These are phyloP conservation scores for Aspergillus sclerotiicarbonarius DNA, from an alignment of 495 filamentous ascomycete genomes.

Conservation along the genomic window DNA sequence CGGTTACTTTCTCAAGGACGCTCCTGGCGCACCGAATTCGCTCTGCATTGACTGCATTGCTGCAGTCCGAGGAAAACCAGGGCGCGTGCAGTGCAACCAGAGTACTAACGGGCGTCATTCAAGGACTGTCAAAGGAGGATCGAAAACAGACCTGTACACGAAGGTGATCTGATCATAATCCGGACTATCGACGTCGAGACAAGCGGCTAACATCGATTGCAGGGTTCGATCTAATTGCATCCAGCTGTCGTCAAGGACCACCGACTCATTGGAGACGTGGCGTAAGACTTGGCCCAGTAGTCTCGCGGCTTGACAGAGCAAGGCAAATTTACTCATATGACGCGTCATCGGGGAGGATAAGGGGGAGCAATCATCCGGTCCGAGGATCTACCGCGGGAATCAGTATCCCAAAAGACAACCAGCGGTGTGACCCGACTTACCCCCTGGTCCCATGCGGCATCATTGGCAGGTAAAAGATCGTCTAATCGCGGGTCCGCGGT, in stretches of 20 bases:
- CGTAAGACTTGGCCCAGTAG: slow-evolving; percentile 41
- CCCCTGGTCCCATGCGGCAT: not conserved
- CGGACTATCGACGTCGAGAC: slow-evolving; percentile 26
- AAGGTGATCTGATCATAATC: slow-evolving; percentile 24
- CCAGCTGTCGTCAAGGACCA: slow-evolving; percentile 15
- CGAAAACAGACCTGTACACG: slow-evolving; percentile 21
- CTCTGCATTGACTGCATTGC: slow-evolving; percentile 7
- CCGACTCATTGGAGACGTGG: slow-evolving; percentile 19
- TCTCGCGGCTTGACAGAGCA: slow-evolving; percentile 41
- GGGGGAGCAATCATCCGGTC: not conserved
- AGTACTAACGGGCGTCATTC: slow-evolving; percentile 8
- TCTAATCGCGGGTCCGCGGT: slow-evolving; percentile 40
- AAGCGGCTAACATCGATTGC: slow-evolving; percentile 28
- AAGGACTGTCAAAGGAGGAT: not conserved
- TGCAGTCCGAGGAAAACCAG: slow-evolving; percentile 10
- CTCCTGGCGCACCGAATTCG: slow-evolving; percentile 21
- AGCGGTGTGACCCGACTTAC: not conserved
- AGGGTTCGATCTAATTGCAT: slow-evolving; percentile 33
- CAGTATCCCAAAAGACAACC: not conserved
- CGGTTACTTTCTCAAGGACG: slow-evolving; percentile 19
- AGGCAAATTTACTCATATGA: slow-evolving; percentile 34
- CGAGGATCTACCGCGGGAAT: not conserved
- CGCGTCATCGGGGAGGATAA: not conserved
- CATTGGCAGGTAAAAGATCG: slow-evolving; percentile 7
- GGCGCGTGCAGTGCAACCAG: slow-evolving; percentile 27